Evolutionary conservation across 2,329 filamentous ascomycete genomes (phyloP), one percentile per base, ranked within the genome.

Genomic region (Akanthomyces lecanii): DNA sequence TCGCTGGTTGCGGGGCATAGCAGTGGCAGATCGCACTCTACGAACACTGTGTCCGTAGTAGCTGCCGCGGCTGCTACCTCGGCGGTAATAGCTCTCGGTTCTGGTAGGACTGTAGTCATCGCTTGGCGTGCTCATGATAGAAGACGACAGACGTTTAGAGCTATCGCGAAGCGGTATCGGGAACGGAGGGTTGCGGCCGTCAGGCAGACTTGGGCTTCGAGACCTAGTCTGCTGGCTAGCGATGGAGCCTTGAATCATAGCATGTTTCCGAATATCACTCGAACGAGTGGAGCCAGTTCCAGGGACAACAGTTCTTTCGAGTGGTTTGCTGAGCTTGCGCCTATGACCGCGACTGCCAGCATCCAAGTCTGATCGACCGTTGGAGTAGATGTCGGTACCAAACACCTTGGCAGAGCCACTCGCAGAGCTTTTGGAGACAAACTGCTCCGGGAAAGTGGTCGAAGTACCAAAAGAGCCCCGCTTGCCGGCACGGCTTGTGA

Each of bases 111-210:
- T 97, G 47, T 87, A 88, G 4, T 90, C 90, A 66, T 97, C 92
- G 65, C 85, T 86, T 81, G 3, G 81, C 79, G 72, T 90, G 92
- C 57, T 83, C 79, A 67, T 84, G 88, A 64, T 87, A 76, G 61
- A 56, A 0, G 86, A 84, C 1, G 60, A 62, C 25, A 88, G 83
- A 69, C 89, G 88, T 64, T 92, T 86, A 6, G 63, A 99, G 75
- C 94, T 98, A 36, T 91, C 90, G 63, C 95, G 83, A 3, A 88
- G 89, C 0, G 95, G 95, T 7, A 99, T 96, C 0, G 95, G 93
- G 78, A 96, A 97, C 0, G 95, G 95, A 33, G 95, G 93, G 59
- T 85, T 81, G 36, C 74, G 77, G 61, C 78, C 65, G 65, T 86
- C 91, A 56, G 79, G 81, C 60, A 86, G 75, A 72, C 82, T 91